Percentiles rank a stretch among this genome's conserved stretches.
Evolutionary conservation across 176 grass and related monocot genomes (phyloP).

Genomic region (Stipa capillata): DNA sequence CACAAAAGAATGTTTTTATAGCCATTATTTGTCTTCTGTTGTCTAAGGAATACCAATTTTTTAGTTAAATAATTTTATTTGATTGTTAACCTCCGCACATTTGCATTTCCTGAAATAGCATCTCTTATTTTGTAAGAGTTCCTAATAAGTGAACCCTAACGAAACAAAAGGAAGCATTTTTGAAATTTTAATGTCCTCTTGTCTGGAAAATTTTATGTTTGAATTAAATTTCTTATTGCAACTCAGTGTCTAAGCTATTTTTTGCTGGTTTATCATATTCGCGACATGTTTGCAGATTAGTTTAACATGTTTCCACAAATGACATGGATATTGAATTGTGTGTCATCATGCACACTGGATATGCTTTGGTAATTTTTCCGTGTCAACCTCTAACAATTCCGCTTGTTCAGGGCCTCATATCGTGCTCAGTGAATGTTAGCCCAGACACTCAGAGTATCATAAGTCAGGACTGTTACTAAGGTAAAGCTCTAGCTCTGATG

Average conservation of each 20-base stretch:
- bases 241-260: background rate
- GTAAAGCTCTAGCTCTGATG: background rate
- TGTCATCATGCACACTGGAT: background rate
- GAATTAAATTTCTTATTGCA: background rate
- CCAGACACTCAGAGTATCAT: conserved; percentile 29
- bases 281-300: background rate
- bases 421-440: conserved; percentile 30
- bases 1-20: background rate
- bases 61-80: background rate
- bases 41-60: background rate
- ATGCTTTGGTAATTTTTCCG: background rate
- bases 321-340: background rate
- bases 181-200: background rate
- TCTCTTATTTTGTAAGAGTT: background rate
- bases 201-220: background rate
- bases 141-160: background rate
- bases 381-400: background rate
- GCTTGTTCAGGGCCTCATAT: conserved; percentile 20
- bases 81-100: background rate
- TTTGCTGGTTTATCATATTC: background rate
- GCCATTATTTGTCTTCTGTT: background rate
- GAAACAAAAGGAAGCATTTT: background rate
- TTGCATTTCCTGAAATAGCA: background rate
- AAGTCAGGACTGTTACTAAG: conserved; percentile 40
- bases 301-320: background rate